phyloP scores from a whole-genome alignment of 2,329 filamentous ascomycete species.

The Chalaropsis thielavioides region DNA sequence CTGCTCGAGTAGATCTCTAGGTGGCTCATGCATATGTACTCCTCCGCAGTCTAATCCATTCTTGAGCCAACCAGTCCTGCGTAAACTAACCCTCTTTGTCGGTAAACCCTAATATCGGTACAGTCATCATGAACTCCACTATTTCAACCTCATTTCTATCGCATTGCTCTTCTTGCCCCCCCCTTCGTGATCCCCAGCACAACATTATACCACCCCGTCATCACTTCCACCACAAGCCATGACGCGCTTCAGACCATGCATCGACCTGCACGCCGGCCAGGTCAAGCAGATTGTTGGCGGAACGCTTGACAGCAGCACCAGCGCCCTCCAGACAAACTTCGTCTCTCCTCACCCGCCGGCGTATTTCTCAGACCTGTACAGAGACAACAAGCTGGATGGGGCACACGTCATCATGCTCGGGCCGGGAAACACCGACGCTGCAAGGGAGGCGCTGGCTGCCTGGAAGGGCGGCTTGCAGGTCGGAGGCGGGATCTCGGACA shows the following conservation, averaged over 20 bases:
- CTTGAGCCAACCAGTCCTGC: too few relatives aligned
- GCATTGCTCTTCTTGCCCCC: background rate
- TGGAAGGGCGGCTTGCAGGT: constrained; percentile 79
- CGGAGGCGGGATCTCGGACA: constrained; percentile 81
- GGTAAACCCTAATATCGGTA: background rate
- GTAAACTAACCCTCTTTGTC: background rate
- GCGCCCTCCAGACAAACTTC: constrained; percentile 75
- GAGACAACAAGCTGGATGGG: constrained; percentile 55
- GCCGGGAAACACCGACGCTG: constrained; percentile 68
- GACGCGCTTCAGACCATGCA: constrained; percentile 91
- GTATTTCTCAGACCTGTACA: constrained; percentile 73
- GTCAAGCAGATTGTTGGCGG: constrained; percentile 98
- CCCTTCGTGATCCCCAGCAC: background rate
- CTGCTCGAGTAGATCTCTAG: too few relatives aligned
- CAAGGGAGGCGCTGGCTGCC: constrained; percentile 56
- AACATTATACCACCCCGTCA: background rate
- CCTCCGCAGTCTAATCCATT: too few relatives aligned
- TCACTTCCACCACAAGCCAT: constrained; percentile 34
- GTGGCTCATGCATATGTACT: too few relatives aligned
- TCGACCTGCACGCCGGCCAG: constrained; percentile 91
- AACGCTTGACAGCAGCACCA: constrained; percentile 56
- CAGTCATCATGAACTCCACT: constrained; percentile 4
- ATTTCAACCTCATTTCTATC: background rate
- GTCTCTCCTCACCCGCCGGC: constrained; percentile 70
- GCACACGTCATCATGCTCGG: constrained; percentile 97